Evolutionary conservation across 2,329 filamentous ascomycete genomes (phyloP).

Genomic region (Fragosphaeria purpurea): DNA sequence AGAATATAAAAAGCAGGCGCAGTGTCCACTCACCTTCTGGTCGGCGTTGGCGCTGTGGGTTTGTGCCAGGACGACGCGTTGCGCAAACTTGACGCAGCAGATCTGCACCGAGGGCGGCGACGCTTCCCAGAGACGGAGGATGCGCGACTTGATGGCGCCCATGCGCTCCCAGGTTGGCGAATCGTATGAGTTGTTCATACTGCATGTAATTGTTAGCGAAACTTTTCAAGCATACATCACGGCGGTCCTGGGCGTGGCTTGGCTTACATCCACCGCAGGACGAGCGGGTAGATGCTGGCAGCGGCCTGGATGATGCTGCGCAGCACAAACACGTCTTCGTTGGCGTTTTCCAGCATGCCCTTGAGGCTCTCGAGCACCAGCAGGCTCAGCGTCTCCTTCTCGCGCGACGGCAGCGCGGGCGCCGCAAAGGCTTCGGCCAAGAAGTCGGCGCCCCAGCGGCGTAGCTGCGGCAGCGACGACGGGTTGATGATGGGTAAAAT

Average conservation of each 20-base stretch:
- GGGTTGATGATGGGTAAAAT: constrained; percentile 85
- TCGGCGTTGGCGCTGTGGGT: constrained; percentile 75
- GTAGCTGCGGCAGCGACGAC: constrained; percentile 64
- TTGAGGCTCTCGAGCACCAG: constrained; percentile 69
- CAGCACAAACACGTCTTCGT: constrained; percentile 69
- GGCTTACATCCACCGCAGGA: constrained; percentile 81
- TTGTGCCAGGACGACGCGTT: constrained; percentile 85
- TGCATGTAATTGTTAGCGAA: constrained; percentile 24
- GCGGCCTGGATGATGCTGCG: constrained; percentile 81
- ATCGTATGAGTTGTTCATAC: constrained; percentile 80
- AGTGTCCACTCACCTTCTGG: constrained; percentile 49
- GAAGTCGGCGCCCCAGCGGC: constrained; percentile 94
- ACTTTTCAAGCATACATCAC: too few relatives aligned
- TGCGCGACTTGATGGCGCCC: constrained; percentile 77
- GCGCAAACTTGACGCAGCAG: constrained; percentile 95
- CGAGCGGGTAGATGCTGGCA: constrained; percentile 84
- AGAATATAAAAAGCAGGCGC: too few relatives aligned
- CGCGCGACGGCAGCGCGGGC: constrained; percentile 64
- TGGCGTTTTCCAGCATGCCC: constrained; percentile 57
- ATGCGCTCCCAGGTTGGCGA: constrained; percentile 77
- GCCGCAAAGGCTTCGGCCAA: constrained; percentile 92
- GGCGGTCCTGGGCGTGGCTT: constrained; percentile 12
- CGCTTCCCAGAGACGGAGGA: constrained; percentile 79
- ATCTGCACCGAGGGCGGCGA: constrained; percentile 68
- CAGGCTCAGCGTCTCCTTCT: constrained; percentile 72